phyloP scores from a whole-genome alignment of 73 alveolate species.

The Uronychia binucleata region DNA sequence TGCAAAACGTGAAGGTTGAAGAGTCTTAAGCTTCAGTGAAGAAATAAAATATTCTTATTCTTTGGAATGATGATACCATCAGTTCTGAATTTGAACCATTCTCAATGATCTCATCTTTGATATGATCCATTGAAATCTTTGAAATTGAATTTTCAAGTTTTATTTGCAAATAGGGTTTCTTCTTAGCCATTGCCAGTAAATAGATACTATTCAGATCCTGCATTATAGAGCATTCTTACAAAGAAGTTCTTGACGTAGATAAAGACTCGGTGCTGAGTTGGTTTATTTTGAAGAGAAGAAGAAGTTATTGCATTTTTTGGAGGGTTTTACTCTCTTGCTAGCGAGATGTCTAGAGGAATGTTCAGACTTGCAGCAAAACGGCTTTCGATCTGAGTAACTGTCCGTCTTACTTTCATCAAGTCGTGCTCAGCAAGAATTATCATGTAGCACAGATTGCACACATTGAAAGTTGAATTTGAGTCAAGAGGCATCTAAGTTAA shows the following conservation, averaged over 20 bases:
- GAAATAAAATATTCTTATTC: conserved; percentile 44
- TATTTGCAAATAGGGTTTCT: conserved; percentile 24
- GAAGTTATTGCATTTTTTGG: neutral
- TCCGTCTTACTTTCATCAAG: conserved; percentile 17
- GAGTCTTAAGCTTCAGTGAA: conserved; percentile 20
- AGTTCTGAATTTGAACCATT: neutral
- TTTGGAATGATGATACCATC: neutral
- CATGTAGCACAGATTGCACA: conserved; percentile 58
- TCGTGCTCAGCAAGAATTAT: conserved; percentile 51
- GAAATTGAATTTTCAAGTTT: conserved; percentile 24
- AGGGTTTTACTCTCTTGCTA: too few species aligned
- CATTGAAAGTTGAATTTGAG: conserved; percentile 39
- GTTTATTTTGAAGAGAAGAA: conserved; percentile 28
- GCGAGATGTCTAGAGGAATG: conserved; percentile 48
- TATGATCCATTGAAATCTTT: conserved; percentile 3
- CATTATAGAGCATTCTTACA: neutral
- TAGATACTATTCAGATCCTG: neutral
- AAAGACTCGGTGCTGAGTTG: conserved; percentile 51
- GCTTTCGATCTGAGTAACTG: conserved; percentile 7
- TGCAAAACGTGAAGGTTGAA: neutral
- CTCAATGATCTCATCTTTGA: neutral
- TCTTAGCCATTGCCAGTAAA: neutral
- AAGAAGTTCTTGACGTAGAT: conserved; percentile 13
- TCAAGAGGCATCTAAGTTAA: neutral
- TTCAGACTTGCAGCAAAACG: conserved; percentile 33